These are phyloP conservation scores for Aspergillus sparsus DNA, from an alignment of 495 filamentous ascomycete genomes.

Conservation along the genomic window DNA sequence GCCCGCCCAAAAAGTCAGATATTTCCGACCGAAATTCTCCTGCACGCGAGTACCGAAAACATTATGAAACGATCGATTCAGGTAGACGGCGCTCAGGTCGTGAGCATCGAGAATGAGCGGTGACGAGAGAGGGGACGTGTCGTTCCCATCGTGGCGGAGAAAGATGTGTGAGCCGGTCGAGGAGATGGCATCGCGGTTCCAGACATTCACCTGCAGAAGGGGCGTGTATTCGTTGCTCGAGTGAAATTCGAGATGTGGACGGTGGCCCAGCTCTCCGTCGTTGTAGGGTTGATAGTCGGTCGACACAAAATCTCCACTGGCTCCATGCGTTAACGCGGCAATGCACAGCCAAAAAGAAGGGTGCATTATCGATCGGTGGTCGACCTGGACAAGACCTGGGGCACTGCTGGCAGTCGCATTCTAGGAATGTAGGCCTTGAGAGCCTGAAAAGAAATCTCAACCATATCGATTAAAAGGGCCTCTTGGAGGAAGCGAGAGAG, in stretches of 20 bases:
- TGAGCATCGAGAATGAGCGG: constrained; percentile 23
- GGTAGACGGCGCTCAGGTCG: constrained; percentile 26
- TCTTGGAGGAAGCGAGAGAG: too few relatives aligned
- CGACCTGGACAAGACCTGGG: too few relatives aligned
- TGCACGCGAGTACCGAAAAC: constrained; percentile 28
- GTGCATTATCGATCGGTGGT: too few relatives aligned
- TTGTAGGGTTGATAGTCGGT: constrained; percentile 25
- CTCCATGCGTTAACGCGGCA: too few relatives aligned
- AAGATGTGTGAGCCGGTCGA: constrained; percentile 26
- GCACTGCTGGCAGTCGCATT: too few relatives aligned
- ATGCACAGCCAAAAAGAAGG: too few relatives aligned
- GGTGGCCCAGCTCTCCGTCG: constrained; percentile 23
- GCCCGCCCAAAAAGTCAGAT: constrained; percentile 27
- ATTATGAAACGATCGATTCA: constrained; percentile 27
- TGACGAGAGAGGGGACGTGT: constrained; percentile 23
- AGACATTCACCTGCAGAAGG: constrained; percentile 24
- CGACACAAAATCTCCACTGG: constrained; percentile 19
- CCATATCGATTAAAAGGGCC: too few relatives aligned
- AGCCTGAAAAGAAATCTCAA: too few relatives aligned
- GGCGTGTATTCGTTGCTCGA: constrained; percentile 27
- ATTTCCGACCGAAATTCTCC: constrained; percentile 21
- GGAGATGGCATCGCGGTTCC: constrained; percentile 22
- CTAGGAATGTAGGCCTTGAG: too few relatives aligned
- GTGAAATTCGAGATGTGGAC: constrained; percentile 28
- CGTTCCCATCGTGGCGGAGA: constrained; percentile 27